A percentile compares a stretch with the other conserved stretches of the same genome.
Evolutionary conservation across 2,329 filamentous ascomycete genomes (phyloP).

Genomic region (Plectosphaerella cucumerina): DNA sequence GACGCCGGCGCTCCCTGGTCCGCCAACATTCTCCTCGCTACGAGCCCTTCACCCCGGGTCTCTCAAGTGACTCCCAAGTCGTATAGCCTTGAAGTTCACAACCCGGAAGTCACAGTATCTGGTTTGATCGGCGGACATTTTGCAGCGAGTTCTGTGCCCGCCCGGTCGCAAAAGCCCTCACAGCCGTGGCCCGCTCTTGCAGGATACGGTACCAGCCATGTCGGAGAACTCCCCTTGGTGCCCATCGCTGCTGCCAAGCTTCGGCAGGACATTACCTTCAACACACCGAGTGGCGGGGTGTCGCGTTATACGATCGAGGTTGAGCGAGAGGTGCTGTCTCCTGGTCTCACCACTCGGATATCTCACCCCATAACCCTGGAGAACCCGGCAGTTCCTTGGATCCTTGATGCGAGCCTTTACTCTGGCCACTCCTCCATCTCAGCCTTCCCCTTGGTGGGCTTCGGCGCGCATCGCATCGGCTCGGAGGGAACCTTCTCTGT

Average conservation of each 20-base stretch:
- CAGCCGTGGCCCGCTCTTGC: background rate
- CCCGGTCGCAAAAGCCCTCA: background rate
- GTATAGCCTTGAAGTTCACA: background rate
- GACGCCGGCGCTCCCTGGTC: no score
- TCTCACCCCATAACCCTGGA: constrained; percentile 26
- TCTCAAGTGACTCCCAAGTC: background rate
- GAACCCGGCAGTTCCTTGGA: constrained; percentile 21
- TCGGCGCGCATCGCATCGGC: constrained; percentile 28
- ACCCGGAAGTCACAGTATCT: background rate
- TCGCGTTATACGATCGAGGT: constrained; percentile 24
- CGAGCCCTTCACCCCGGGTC: no score
- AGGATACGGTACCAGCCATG: background rate
- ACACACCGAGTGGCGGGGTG: constrained; percentile 3
- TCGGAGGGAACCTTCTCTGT: constrained; percentile 30
- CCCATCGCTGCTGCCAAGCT: constrained; percentile 31
- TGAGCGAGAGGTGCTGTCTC: constrained; percentile 31
- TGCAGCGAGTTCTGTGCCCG: background rate
- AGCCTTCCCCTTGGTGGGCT: constrained; percentile 20
- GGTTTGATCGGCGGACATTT: background rate
- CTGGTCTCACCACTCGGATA: constrained; percentile 29
- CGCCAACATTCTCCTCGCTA: no score
- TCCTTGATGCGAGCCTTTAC: constrained; percentile 31
- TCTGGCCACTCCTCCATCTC: constrained; percentile 12
- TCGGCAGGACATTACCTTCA: constrained; percentile 31
- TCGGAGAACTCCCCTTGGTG: constrained; percentile 14